phyloP scores from a whole-genome alignment of 169 alveolate species.

The Theileria annulata region DNA sequence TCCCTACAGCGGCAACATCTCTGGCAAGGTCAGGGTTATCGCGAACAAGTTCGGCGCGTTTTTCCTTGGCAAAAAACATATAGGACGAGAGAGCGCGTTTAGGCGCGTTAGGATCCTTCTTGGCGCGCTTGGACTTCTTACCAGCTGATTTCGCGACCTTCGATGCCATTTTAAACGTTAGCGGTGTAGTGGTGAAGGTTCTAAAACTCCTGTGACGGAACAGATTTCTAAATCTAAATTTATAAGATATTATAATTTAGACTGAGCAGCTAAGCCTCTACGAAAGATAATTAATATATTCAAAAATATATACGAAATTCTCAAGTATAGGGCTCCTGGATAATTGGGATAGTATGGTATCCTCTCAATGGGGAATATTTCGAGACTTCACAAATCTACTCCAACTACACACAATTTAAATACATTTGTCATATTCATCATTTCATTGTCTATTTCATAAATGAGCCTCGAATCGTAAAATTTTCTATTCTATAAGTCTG shows the following conservation, averaged over 20 bases:
- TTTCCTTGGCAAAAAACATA: constrained; percentile 87
- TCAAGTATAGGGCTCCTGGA: constrained; percentile 12
- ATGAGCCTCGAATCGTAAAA: background rate
- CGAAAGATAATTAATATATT: background rate
- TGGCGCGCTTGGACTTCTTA: constrained; percentile 54
- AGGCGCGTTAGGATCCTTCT: constrained; percentile 88
- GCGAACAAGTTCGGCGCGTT: constrained; percentile 80
- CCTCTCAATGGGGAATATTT: constrained; percentile 13
- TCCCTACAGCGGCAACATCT: constrained; percentile 88
- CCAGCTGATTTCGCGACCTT: constrained; percentile 48
- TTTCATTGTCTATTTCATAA: background rate
- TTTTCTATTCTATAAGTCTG: no score
- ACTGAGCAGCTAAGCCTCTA: background rate
- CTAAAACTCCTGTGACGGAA: constrained; percentile 1
- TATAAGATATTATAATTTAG: constrained; percentile 5
- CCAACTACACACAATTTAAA: background rate
- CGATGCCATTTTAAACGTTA: constrained; percentile 66
- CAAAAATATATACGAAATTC: background rate
- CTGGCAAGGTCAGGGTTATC: constrained; percentile 83
- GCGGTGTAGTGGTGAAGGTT: constrained; percentile 10
- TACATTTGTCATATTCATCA: no score
- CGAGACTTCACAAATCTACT: background rate
- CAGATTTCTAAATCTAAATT: constrained; percentile 3
- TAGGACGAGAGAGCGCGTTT: constrained; percentile 86
- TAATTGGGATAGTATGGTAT: constrained; percentile 18